Percentiles rank a stretch among this genome's conserved stretches.
phyloP scores from a whole-genome alignment of 208 protist genomes.

The Acanthamoeba rhysodes region DNA sequence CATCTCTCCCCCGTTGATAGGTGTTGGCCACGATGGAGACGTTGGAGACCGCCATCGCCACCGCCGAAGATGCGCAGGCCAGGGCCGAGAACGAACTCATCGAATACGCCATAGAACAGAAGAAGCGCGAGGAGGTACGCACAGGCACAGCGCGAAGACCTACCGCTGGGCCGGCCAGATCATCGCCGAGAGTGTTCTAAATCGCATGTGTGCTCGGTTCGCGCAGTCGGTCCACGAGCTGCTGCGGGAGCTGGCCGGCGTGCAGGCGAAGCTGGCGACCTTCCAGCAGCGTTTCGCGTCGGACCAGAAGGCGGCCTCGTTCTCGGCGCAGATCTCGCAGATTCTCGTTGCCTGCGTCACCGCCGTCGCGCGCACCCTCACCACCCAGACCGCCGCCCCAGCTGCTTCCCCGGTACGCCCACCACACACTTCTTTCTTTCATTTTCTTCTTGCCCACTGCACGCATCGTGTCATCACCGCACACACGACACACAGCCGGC shows the following conservation, averaged over 20 bases:
- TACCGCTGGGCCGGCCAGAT: not conserved
- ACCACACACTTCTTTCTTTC: not conserved
- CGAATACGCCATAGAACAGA: constrained; percentile 54
- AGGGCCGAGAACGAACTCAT: constrained; percentile 70
- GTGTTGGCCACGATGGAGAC: constrained; percentile 40
- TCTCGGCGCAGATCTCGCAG: constrained; percentile 6
- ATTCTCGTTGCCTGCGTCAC: not conserved
- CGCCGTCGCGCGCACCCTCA: not conserved
- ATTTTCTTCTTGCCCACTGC: not conserved
- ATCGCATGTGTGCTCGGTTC: not conserved
- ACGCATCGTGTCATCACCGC: not conserved
- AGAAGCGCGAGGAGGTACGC: constrained; percentile 48
- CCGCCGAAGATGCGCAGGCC: constrained; percentile 66
- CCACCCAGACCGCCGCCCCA: not conserved
- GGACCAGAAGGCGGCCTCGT: not conserved
- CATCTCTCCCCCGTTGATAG: not conserved
- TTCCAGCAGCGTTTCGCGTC: constrained; percentile 62
- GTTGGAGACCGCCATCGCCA: constrained; percentile 47
- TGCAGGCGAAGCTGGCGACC: constrained; percentile 6
- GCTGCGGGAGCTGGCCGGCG: not conserved
- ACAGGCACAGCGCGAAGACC: not conserved
- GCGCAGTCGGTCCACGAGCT: constrained; percentile 37
- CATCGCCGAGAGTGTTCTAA: not conserved
- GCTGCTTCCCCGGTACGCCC: not conserved
- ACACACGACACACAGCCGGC: not conserved